Percentiles rank a stretch among this genome's conserved stretches.
These are phyloP conservation scores for Penicillium arizonense DNA, from an alignment of 495 filamentous ascomycete genomes.

Conservation along the genomic window DNA sequence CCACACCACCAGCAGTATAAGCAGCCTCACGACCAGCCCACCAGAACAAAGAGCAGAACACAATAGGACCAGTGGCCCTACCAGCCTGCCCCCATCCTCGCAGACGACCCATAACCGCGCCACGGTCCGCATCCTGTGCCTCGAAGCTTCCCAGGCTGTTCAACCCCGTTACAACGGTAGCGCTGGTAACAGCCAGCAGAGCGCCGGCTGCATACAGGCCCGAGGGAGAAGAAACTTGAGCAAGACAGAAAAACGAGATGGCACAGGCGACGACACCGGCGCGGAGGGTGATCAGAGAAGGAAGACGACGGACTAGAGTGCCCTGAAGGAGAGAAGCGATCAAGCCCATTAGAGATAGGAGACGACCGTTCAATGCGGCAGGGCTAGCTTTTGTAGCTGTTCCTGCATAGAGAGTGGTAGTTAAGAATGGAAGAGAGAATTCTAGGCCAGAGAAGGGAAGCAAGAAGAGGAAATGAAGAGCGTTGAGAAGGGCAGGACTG, in stretches of 20 bases:
- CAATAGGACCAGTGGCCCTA: conserved; percentile 76
- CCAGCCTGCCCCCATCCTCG: conserved; percentile 87
- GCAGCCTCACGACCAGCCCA: conserved; percentile 91
- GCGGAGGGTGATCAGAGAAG: conserved; percentile 74
- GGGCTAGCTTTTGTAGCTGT: conserved; percentile 49
- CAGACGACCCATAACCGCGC: conserved; percentile 80
- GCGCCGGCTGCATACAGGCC: conserved; percentile 79
- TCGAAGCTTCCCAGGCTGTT: conserved; percentile 92
- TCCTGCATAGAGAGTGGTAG: conserved; percentile 78
- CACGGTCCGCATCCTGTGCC: conserved; percentile 74
- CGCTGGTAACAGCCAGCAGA: conserved; percentile 81
- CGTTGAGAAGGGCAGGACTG: conserved; percentile 76
- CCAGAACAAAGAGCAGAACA: conserved; percentile 98
- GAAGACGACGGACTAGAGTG: conserved; percentile 73
- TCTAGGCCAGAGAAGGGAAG: conserved; percentile 98
- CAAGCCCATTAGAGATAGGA: conserved; percentile 90
- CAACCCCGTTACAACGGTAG: conserved; percentile 90
- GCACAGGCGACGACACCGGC: conserved; percentile 76
- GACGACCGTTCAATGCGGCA: conserved; percentile 76
- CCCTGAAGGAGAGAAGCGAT: conserved; percentile 91
- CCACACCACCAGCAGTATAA: conserved; percentile 74
- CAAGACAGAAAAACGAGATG: conserved; percentile 76
- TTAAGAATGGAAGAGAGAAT: conserved; percentile 92
- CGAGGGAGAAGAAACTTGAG: conserved; percentile 58
- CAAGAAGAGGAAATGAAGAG: conserved; percentile 85